phyloP scores from a whole-genome alignment of 345 rosid genomes.

The Citrus inodora region DNA sequence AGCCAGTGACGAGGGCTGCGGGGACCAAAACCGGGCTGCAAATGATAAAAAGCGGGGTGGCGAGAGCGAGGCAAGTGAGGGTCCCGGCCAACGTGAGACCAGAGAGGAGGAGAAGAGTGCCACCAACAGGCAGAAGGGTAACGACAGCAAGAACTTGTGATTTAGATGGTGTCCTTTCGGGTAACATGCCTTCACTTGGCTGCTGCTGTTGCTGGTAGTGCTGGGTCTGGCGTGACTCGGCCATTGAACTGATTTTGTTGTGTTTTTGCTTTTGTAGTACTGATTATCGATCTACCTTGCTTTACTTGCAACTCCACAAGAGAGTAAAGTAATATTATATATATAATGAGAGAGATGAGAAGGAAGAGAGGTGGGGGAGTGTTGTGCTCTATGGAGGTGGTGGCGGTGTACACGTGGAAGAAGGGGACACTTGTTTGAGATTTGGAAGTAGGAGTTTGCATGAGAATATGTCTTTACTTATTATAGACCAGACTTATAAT shows the following conservation, averaged over 20 bases:
- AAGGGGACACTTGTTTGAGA: slow-evolving; percentile 18
- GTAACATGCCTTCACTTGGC: not conserved
- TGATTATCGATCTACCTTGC: too few relatives aligned
- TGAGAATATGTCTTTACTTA: not conserved
- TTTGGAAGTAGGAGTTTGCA: slow-evolving; percentile 7
- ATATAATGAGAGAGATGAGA: not conserved
- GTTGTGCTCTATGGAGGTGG: not conserved
- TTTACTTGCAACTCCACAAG: too few relatives aligned
- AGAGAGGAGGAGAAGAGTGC: slow-evolving; percentile 31
- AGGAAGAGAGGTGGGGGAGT: not conserved
- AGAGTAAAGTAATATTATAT: too few relatives aligned
- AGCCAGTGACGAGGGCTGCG: slow-evolving; percentile 26
- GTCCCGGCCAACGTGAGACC: slow-evolving; percentile 34
- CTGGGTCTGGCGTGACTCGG: slow-evolving; percentile 5
- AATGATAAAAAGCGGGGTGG: slow-evolving; percentile 41
- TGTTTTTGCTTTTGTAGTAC: not conserved
- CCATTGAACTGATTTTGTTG: slow-evolving; percentile 2
- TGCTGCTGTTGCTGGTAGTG: slow-evolving; percentile 1
- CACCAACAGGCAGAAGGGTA: slow-evolving; percentile 31
- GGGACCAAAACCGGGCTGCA: slow-evolving; percentile 49
- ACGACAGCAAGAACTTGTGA: slow-evolving; percentile 25
- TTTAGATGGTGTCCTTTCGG: slow-evolving; percentile 22
- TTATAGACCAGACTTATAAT: too few relatives aligned
- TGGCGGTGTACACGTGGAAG: slow-evolving; percentile 20
- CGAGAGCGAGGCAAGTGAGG: slow-evolving; percentile 28